These are phyloP conservation scores for Lyophyllum atratum DNA, from an alignment of 768 basidiomycete species.

Conservation along the genomic window DNA sequence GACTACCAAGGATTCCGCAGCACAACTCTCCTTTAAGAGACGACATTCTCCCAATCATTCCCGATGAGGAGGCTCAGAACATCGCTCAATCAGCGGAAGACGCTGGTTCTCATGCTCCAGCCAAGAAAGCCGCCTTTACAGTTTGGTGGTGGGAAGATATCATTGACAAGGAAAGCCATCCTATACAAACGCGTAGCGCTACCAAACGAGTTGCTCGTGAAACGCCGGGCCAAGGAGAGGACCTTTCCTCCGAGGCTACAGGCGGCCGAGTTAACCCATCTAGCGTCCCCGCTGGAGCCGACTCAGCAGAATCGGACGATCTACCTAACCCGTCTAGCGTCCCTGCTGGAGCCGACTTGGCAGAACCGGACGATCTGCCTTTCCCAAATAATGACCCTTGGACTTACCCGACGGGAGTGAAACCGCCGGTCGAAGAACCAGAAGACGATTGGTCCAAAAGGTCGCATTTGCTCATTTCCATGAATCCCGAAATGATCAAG, in stretches of 20 bases:
- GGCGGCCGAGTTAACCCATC: no score
- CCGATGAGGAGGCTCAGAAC: background rate
- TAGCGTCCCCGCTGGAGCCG: no score
- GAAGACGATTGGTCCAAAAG: background rate
- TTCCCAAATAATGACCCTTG: background rate
- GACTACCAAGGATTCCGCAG: slow-evolving; percentile 16
- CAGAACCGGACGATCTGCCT: background rate
- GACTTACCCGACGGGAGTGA: background rate
- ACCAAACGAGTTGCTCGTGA: background rate
- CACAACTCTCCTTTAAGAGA: slow-evolving; percentile 17
- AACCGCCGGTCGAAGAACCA: background rate
- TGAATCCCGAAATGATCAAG: background rate
- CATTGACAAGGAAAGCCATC: slow-evolving; percentile 11
- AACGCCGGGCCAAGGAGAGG: no score
- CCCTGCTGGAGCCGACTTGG: no score
- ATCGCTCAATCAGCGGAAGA: background rate
- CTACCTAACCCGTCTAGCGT: background rate
- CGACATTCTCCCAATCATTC: background rate
- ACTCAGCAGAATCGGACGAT: no score
- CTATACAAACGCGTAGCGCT: background rate
- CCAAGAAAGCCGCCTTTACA: slow-evolving; percentile 21
- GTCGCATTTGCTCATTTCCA: background rate
- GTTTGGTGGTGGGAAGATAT: slow-evolving; percentile 23
- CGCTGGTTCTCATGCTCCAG: background rate
- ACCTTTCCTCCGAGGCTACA: no score